Evolutionary conservation across 345 rosid species (phyloP).

Genomic region (Lagerstroemia speciosa): DNA sequence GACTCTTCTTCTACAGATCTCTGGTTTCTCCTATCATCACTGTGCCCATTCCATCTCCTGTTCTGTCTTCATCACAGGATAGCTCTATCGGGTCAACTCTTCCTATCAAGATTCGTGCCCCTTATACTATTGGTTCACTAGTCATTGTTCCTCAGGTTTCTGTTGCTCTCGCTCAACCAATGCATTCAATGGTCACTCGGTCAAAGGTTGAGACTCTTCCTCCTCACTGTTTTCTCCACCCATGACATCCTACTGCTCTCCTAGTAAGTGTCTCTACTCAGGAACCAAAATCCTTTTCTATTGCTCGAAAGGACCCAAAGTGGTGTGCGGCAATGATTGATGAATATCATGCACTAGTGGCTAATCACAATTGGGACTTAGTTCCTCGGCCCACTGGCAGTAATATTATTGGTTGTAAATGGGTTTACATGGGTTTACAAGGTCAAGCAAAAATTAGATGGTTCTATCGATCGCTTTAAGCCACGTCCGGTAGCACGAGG

Average conservation of each 20-base stretch:
- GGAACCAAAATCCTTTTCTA: background rate
- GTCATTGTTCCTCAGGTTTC: too few species aligned
- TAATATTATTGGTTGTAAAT: background rate
- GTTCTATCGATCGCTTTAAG: background rate
- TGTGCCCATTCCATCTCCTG: too few species aligned
- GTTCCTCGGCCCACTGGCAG: background rate
- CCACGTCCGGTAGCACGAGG: background rate
- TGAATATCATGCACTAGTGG: background rate
- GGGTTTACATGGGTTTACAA: conserved; percentile 2
- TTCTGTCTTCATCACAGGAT: too few species aligned
- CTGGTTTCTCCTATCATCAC: too few species aligned
- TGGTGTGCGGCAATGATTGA: background rate
- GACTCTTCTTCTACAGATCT: too few species aligned
- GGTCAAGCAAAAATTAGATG: background rate
- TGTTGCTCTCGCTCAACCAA: too few species aligned
- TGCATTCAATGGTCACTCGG: background rate
- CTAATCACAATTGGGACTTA: background rate
- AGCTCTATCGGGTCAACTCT: too few species aligned
- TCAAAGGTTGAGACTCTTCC: background rate
- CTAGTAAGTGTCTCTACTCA: background rate
- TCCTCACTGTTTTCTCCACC: background rate
- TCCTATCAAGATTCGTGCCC: too few species aligned
- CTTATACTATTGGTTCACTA: too few species aligned
- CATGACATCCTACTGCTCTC: background rate
- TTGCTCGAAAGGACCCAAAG: background rate